phyloP scores from a whole-genome alignment of 768 basidiomycete species.

The Omphalotus guepiniiformis region DNA sequence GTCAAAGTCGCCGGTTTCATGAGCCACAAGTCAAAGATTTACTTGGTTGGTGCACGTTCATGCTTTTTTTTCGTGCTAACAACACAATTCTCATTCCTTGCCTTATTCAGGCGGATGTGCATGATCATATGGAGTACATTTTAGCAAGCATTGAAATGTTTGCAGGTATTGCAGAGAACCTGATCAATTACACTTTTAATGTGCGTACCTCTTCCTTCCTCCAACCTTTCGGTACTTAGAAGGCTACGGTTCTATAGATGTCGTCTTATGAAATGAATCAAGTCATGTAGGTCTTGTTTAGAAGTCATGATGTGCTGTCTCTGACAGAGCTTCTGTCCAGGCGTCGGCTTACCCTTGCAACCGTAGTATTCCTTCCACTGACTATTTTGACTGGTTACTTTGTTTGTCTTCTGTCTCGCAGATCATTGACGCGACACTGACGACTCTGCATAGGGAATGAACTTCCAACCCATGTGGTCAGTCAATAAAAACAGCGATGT shows the following conservation, averaged over 20 bases:
- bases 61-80: neutral
- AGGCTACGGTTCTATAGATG: conserved; percentile 31
- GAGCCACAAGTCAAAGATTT: conserved; percentile 62
- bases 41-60: conserved; percentile 40
- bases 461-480: conserved; percentile 52
- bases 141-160: conserved; percentile 66
- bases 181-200: conserved; percentile 71
- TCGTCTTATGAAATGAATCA: conserved; percentile 65
- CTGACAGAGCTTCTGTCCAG: conserved; percentile 24
- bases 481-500: conserved; percentile 42
- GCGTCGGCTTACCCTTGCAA: conserved; percentile 62
- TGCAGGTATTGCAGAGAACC: conserved; percentile 56
- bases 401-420: conserved; percentile 32
- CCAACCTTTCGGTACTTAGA: neutral
- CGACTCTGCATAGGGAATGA: conserved; percentile 52
- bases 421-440: neutral
- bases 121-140: conserved; percentile 69
- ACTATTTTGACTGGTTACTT: conserved; percentile 74
- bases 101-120: conserved; percentile 55
- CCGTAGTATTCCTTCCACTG: conserved; percentile 67
- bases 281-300: conserved; percentile 45
- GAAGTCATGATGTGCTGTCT: neutral
- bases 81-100: neutral
- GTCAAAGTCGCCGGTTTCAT: conserved; percentile 54
- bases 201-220: conserved; percentile 39